phyloP scores from a whole-genome alignment of 148 eudicot species.

The Polygonum maritimum region DNA sequence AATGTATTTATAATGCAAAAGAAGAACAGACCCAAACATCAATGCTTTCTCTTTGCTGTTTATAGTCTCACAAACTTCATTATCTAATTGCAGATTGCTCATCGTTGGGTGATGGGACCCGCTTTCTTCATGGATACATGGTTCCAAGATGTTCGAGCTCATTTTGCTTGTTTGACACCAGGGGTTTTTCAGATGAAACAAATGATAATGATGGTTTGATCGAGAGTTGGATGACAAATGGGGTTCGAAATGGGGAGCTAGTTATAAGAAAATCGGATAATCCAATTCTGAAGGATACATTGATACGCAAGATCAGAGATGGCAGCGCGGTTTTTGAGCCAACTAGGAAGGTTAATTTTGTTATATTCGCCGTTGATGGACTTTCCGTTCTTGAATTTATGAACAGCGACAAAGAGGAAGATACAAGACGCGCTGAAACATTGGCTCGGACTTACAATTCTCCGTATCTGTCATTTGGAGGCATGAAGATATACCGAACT shows the following conservation, averaged over 20 bases:
- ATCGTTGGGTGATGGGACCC: slow-evolving; percentile 49
- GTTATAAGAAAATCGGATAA: slow-evolving; percentile 51
- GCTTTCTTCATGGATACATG: slow-evolving; percentile 65
- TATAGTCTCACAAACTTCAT: not conserved
- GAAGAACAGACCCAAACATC: too few relatives aligned
- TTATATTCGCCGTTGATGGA: slow-evolving; percentile 73
- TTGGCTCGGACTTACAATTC: slow-evolving; percentile 40
- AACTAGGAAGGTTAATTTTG: slow-evolving; percentile 56
- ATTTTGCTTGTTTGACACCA: slow-evolving; percentile 79
- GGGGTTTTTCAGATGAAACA: slow-evolving; percentile 48
- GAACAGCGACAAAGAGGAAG: slow-evolving; percentile 36
- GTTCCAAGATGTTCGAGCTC: slow-evolving; percentile 49
- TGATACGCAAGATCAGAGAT: slow-evolving; percentile 38
- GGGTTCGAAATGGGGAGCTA: slow-evolving; percentile 69
- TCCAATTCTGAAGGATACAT: slow-evolving; percentile 23
- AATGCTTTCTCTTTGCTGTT: not conserved
- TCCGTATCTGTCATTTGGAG: slow-evolving; percentile 72
- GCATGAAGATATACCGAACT: slow-evolving; percentile 19
- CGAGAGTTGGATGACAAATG: slow-evolving; percentile 61
- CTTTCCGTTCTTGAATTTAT: slow-evolving; percentile 50
- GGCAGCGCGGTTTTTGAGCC: not conserved
- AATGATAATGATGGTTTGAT: slow-evolving; percentile 43
- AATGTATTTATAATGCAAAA: too few relatives aligned
- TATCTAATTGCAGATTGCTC: slow-evolving; percentile 30
- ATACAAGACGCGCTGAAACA: slow-evolving; percentile 22